These are phyloP conservation scores for Parasitella parasitica DNA, from an alignment of 371 early-diverging fungal species.

Conservation along the genomic window DNA sequence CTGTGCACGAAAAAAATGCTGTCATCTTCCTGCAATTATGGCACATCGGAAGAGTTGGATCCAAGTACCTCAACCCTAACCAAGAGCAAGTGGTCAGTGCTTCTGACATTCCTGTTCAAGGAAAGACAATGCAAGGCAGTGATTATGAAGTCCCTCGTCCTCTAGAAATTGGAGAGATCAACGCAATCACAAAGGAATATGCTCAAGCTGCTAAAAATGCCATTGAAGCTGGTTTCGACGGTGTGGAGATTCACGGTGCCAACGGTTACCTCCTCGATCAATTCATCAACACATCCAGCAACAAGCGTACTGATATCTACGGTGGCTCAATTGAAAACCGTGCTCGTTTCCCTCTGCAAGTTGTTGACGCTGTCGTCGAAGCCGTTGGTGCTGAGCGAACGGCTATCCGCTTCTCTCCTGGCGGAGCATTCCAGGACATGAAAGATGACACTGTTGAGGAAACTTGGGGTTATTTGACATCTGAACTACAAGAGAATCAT, in stretches of 20 bases:
- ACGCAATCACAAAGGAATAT: constrained; percentile 55
- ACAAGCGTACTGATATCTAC: constrained; percentile 57
- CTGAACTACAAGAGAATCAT: constrained; percentile 17
- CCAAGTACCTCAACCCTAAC: not conserved
- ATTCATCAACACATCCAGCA: constrained; percentile 53
- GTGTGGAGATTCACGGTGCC: constrained; percentile 69
- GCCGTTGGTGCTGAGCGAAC: constrained; percentile 22
- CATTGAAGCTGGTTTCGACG: constrained; percentile 60
- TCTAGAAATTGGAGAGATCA: constrained; percentile 63
- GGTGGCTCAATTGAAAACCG: constrained; percentile 77
- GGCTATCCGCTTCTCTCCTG: constrained; percentile 23
- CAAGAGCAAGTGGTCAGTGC: not conserved
- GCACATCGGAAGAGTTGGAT: constrained; percentile 32
- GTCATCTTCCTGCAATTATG: constrained; percentile 55
- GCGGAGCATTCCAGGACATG: constrained; percentile 23
- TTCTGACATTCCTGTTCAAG: not conserved
- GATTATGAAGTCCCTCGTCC: constrained; percentile 35
- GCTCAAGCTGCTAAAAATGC: constrained; percentile 43
- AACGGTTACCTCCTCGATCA: constrained; percentile 67
- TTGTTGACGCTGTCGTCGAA: constrained; percentile 48
- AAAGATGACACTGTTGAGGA: constrained; percentile 27
- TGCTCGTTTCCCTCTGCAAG: constrained; percentile 61
- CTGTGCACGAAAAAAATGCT: constrained; percentile 55
- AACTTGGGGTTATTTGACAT: constrained; percentile 26
- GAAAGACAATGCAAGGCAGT: not conserved